These are phyloP conservation scores for Scheffersomyces lignicola DNA, from an alignment of 1,139 yeast genomes.

Conservation along the genomic window DNA sequence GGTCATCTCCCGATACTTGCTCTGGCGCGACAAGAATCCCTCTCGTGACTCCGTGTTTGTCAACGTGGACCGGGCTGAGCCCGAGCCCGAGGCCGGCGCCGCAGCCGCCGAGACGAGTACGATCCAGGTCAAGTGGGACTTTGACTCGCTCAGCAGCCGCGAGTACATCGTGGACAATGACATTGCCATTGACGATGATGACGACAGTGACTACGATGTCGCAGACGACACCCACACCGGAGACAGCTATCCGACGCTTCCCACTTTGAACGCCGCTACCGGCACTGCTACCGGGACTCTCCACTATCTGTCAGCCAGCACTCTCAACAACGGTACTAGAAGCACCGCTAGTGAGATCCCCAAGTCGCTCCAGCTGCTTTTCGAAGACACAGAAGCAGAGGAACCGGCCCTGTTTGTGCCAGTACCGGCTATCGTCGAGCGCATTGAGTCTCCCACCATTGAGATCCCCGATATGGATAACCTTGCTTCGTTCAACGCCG, in stretches of 20 bases:
- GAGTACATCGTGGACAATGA: constrained; percentile 73
- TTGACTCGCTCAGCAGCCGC: constrained; percentile 71
- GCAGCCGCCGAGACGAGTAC: constrained; percentile 26
- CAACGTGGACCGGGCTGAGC: constrained; percentile 28
- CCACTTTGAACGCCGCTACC: constrained; percentile 26
- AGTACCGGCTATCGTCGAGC: constrained; percentile 13
- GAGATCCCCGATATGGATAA: constrained; percentile 49
- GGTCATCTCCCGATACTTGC: constrained; percentile 72
- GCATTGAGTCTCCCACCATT: constrained; percentile 45
- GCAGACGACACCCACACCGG: constrained; percentile 25
- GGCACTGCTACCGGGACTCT: constrained; percentile 11
- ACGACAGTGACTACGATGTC: constrained; percentile 33
- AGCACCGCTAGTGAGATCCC: constrained; percentile 52
- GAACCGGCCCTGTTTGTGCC: constrained; percentile 8
- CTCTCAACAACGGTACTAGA: constrained; percentile 6
- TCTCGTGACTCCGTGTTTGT: constrained; percentile 50
- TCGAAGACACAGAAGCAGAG: constrained; percentile 46
- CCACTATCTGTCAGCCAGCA: constrained; percentile 10
- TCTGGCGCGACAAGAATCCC: constrained; percentile 71
- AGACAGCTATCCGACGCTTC: constrained; percentile 25
- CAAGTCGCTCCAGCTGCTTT: constrained; percentile 67
- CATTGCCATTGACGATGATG: constrained; percentile 50
- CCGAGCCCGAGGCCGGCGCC: constrained; percentile 11
- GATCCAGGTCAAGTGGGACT: constrained; percentile 84
- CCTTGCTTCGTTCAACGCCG: constrained; percentile 23